Evolutionary conservation across 176 grass and related monocot species (phyloP), one percentile per base, ranked within the genome.

Genomic region (Dendrocalamus sinicus): DNA sequence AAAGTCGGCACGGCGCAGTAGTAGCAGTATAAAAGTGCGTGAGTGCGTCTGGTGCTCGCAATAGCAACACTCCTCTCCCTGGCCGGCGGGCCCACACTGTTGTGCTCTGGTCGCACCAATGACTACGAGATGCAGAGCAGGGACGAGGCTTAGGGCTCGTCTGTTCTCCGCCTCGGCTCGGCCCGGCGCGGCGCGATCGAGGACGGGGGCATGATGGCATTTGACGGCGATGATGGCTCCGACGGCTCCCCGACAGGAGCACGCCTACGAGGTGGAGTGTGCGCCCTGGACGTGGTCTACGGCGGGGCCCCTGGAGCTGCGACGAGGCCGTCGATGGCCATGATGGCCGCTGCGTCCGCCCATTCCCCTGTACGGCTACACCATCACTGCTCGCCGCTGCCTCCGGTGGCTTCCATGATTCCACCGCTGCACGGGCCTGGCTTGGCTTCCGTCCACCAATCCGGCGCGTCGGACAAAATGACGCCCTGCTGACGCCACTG

Each of bases 171-270:
- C 12, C 75, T 53, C 30, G 46, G 7, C 75, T 2, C 66, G 32
- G 5, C 73, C 12, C 54, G 58, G 48, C 71, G 60, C 41, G 67
- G 43, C 60, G 77, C 59, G 35, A 41, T 50, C 58, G 76, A 62
- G 20, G 23, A 23, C 44, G 28, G 17, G 26, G 54, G 73, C 79
- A 89, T 89, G 78, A 90, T 90, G 63, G 63, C 72, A 81, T 81
- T 89, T 85, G 83, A 81, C 83, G 88, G 88, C 78, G 88, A 90
- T 86, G 83, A 90, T 90, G 78, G 78, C 83, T 20, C 85, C 77
- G 83, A 81, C 83, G 83, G 69, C 58, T 19, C 28, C 82, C 82
- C 82, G 82, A 81, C 83, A 82, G 72, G 37, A 72, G 78, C 83
- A 76, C 83, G 72, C 83, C 88, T 44, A 89, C 39, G 77, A 40